Evolutionary conservation across 352 stramenopile genomes (phyloP), one percentile per base, ranked within the genome.

Genomic region (Phytopythium montanum): DNA sequence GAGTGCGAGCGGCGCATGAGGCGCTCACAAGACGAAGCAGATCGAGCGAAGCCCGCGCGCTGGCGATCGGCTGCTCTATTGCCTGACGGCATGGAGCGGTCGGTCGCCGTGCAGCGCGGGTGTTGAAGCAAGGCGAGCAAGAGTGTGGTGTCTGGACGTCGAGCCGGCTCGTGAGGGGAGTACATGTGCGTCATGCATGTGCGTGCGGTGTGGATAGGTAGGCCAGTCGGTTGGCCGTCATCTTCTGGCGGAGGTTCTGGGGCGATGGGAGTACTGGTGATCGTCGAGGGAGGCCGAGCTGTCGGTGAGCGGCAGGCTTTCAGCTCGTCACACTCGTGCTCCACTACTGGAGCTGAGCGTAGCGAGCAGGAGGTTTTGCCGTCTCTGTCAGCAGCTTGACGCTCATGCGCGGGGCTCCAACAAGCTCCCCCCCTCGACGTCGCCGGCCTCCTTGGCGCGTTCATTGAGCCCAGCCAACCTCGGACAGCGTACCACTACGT

Each of bases 1-100:
- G 31, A 56, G 31, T 16, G 31, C 50, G 23, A 28, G 44, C 44
- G n/a, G 50, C 50, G 50, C 50, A 56, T 56, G 50, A 56, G 50
- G 50, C 50, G 50, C 50, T 39, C 36, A 33, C 16, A 23, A 26
- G 34, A 19, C 10, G 49, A 31, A 50, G 41, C 41, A 46, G 21
- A 49, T n/a, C n/a, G n/a, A n/a, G n/a, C n/a, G 21, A 29, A 51
- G 36, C 50, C 18, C 33, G 50, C 31, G 50, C 50, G 50, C 50
- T 56, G 50, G 50, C 31, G 28, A 12, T n/a, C 50, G 31, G n/a
- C 4, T n/a, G 50, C 12, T 33, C 50, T 31, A n/a, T 45, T 56
- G 50, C 50, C 50, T 21, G 18, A 56, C 50, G 33, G 50, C 50
- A 56, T 19, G 29, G 19, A 45, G 31, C 31, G n/a, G n/a, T 16